Evolutionary conservation across 106 monocot species (phyloP), one percentile per base, ranked within the genome.

Genomic region (Dioscorea alata): DNA sequence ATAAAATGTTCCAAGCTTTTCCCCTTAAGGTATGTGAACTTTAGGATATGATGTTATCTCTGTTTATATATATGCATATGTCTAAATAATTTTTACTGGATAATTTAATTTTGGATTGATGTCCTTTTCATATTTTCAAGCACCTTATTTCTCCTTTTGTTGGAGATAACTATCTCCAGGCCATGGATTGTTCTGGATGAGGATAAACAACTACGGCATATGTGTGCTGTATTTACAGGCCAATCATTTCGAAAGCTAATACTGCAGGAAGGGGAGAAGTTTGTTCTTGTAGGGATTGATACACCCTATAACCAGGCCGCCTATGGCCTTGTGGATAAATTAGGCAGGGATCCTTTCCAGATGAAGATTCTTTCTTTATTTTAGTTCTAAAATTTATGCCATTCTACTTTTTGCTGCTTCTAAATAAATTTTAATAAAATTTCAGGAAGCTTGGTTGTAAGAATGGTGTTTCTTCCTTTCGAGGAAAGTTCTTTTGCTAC

Each of bases 221-320:
- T 85, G 81, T 91, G 88, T 78, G 48, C 77, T 64, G 70, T 89
- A 61, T 88, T 88, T 66, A 86, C 84, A 23, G 79, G 77, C 33
- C 95, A 96, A 65, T 84, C 94, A 54, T 71, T 83, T 9, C 75
- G 80, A 75, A 96, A 91, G 75, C 79, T 91, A 77, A 69, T 88
- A 33, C 88, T 96, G 75, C 95, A 96, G 78, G 95, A 96, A 80
- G 88, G 95, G 18, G 95, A 96, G 80, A 96, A 96, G 54, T 62
- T 96, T 63, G 82, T 96, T 35, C 95, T 96, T 82, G 66, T 96
- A 28, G 78, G 75, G 67, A 85, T 91, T 52, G 91, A 91, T 71
- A 86, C 91, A 65, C 84, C 91, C n/a, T 86, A 84, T 49, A 89
- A 96, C 57, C 95, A 91, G 71, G 95, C 91, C 49, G 71, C 83